Conservation (phyloP, 2,329 filamentous ascomycete species). For the Mycosphaerelloides madeirae region DNA sequence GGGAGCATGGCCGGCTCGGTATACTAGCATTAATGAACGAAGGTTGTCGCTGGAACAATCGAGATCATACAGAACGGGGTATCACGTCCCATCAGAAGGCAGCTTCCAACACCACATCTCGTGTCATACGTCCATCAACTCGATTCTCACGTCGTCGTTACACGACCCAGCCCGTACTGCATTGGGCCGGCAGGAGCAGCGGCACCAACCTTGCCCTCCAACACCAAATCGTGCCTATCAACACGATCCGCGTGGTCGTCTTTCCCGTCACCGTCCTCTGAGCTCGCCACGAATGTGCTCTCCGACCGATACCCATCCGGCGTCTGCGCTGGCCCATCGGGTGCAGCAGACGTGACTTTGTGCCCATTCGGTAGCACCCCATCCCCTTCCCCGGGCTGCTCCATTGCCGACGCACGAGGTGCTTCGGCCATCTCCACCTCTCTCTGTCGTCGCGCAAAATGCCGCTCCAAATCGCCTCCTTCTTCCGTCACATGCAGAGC, state of each 20-base stretch:
- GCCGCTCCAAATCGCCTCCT: conserved; percentile 26
- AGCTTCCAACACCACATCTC: no score
- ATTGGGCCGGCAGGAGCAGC: neutral
- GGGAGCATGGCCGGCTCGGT: no score
- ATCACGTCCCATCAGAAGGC: no score
- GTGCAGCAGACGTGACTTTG: neutral
- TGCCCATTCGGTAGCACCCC: conserved; percentile 6
- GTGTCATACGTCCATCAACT: no score
- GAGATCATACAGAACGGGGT: no score
- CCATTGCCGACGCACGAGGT: conserved; percentile 27
- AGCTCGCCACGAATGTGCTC: conserved; percentile 2
- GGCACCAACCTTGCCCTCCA: neutral
- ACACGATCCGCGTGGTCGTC: neutral
- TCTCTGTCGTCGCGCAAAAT: conserved; percentile 25
- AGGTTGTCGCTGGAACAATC: no score
- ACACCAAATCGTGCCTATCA: neutral
- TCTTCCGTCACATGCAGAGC: conserved; percentile 25
- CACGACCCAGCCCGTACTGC: conserved; percentile 3
- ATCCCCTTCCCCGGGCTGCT: conserved; percentile 12
- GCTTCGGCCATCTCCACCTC: conserved; percentile 26
- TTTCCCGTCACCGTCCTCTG: conserved; percentile 1
- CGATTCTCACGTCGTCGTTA: conserved; percentile 4
- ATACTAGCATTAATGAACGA: no score
- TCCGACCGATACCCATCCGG: neutral
- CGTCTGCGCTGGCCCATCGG: neutral